These are phyloP conservation scores for Xylaria sp. DNA, from an alignment of 2,329 filamentous ascomycete species.

Conservation along the genomic window DNA sequence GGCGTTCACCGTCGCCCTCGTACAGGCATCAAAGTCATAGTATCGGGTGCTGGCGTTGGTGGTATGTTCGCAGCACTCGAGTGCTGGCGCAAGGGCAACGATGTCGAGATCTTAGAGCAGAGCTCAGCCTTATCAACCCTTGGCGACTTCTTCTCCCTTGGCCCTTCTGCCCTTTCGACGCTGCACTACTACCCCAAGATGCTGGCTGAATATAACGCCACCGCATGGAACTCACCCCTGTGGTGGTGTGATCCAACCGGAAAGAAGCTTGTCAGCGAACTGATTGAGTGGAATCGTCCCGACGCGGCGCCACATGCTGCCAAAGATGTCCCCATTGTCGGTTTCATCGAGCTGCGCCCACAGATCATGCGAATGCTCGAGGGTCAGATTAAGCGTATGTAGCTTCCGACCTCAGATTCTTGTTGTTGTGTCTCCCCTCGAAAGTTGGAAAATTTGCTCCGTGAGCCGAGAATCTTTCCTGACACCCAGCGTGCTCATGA, in stretches of 20 bases:
- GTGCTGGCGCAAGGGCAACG: slow-evolving; percentile 34
- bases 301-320: slow-evolving; percentile 29
- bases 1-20: slow-evolving; percentile 25
- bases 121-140: slow-evolving; percentile 19
- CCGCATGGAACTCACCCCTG: slow-evolving; percentile 26
- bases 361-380: slow-evolving; percentile 25
- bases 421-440: background rate
- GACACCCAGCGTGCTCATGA: background rate
- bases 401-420: background rate
- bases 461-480: background rate
- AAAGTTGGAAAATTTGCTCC: background rate
- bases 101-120: slow-evolving; percentile 31
- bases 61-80: slow-evolving; percentile 30
- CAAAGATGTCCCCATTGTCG: slow-evolving; percentile 30
- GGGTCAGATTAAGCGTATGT: slow-evolving; percentile 32
- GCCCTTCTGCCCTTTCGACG: slow-evolving; percentile 32
- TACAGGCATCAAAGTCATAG: slow-evolving; percentile 31
- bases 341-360: slow-evolving; percentile 23
- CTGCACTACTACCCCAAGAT: slow-evolving; percentile 32
- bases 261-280: slow-evolving; percentile 29
- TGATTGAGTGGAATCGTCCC: slow-evolving; percentile 30
- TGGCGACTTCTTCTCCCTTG: slow-evolving; percentile 32
- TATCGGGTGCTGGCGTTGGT: slow-evolving; percentile 32
- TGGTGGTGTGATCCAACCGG: slow-evolving; percentile 32
- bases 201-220: slow-evolving; percentile 31